These are phyloP conservation scores for Coemansia sp. DNA, from an alignment of 192 early-diverging fungal genomes.

Conservation along the genomic window DNA sequence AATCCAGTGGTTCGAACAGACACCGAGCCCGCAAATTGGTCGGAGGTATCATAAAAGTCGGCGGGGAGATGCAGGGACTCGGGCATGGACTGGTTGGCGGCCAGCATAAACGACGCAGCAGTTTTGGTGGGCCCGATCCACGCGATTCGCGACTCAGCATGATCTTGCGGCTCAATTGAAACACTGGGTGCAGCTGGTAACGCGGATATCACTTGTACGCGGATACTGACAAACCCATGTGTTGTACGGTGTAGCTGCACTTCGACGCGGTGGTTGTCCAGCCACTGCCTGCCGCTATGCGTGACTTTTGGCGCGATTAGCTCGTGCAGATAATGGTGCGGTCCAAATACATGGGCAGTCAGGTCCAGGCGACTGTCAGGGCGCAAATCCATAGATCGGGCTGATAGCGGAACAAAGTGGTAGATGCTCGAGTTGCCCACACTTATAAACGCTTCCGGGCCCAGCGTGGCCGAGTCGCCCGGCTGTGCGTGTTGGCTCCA, in stretches of 20 bases:
- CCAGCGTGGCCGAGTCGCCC: not conserved
- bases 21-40: conserved; percentile 6
- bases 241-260: conserved; percentile 23
- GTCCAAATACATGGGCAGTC: conserved; percentile 2
- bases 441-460: conserved; percentile 30
- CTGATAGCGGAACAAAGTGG: conserved; percentile 26
- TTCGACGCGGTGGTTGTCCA: conserved; percentile 45
- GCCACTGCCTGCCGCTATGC: conserved; percentile 17
- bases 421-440: conserved; percentile 37
- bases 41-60: conserved; percentile 8
- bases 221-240: conserved; percentile 29
- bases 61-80: conserved; percentile 13
- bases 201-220: conserved; percentile 29
- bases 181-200: conserved; percentile 27
- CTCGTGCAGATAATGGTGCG: conserved; percentile 15
- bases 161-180: conserved; percentile 16
- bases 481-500: not conserved
- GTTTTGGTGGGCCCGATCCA: conserved; percentile 32
- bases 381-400: conserved; percentile 3
- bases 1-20: conserved; percentile 15
- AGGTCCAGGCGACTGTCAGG: conserved; percentile 22
- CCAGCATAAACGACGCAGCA: conserved; percentile 10
- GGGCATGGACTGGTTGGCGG: not conserved
- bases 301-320: conserved; percentile 20
- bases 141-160: conserved; percentile 28